These are phyloP conservation scores for Phytophthora multivora DNA, from an alignment of 352 stramenopile genomes.

Conservation along the genomic window DNA sequence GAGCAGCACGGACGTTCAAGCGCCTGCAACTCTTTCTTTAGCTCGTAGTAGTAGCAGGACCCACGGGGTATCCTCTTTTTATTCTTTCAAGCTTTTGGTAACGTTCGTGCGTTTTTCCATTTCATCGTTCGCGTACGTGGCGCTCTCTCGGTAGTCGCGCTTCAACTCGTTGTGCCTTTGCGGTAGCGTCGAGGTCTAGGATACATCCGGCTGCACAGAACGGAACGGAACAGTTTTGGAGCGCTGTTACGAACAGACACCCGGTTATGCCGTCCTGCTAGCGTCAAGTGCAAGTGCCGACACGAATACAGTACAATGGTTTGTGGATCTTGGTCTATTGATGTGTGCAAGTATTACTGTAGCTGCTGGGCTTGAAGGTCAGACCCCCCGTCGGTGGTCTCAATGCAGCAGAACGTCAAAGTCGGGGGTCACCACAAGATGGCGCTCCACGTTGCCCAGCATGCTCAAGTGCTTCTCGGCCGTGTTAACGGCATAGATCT, in stretches of 20 bases:
- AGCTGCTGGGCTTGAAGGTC: not conserved
- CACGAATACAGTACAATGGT: not conserved
- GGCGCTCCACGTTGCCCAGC: constrained; percentile 72
- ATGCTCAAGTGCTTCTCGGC: constrained; percentile 77
- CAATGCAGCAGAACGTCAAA: constrained; percentile 84
- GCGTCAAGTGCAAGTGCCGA: too few relatives aligned
- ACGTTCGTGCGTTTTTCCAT: constrained; percentile 8
- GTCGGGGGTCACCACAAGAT: constrained; percentile 87
- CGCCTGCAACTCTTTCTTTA: constrained; percentile 28
- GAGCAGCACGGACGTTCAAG: not conserved
- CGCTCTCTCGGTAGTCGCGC: constrained; percentile 5
- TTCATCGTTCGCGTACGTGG: not conserved
- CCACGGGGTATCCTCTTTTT: constrained; percentile 34
- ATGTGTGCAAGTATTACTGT: constrained; percentile 6
- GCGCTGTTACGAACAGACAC: not conserved
- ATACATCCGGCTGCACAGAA: too few relatives aligned
- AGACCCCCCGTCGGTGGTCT: not conserved
- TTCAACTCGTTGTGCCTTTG: constrained; percentile 1
- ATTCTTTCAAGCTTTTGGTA: constrained; percentile 40
- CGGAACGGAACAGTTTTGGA: constrained; percentile 18
- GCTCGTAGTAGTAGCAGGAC: constrained; percentile 38
- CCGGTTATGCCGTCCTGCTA: too few relatives aligned
- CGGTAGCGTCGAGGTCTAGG: too few relatives aligned
- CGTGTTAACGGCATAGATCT: constrained; percentile 82
- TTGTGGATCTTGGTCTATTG: constrained; percentile 10